These are phyloP conservation scores for Mentha longifolia DNA, from an alignment of 257 asterid genomes.

Conservation along the genomic window DNA sequence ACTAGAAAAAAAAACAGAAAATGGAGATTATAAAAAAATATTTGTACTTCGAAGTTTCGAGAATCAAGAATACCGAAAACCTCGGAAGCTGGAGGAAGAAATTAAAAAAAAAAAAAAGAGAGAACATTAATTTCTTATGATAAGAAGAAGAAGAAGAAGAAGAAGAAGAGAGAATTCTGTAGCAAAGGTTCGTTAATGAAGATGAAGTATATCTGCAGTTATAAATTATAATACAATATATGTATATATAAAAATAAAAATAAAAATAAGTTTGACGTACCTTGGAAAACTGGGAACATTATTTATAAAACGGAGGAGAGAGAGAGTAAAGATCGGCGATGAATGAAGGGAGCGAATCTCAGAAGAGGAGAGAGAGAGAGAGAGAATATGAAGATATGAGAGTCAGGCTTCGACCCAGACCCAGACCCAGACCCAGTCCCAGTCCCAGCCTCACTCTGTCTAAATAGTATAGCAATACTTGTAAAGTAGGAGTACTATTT, in stretches of 20 bases:
- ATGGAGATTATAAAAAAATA: background rate
- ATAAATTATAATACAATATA: background rate
- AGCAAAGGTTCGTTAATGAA: conserved; percentile 1
- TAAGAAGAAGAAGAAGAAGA: background rate
- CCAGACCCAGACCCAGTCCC: too few species aligned
- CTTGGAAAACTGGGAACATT: conserved; percentile 48
- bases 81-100: conserved; percentile 12
- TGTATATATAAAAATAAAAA: background rate
- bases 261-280: conserved; percentile 35
- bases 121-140: background rate
- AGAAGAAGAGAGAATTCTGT: conserved; percentile 9
- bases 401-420: too few species aligned
- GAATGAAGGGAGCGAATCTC: conserved; percentile 54
- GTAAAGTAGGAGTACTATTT: background rate
- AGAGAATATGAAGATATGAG: conserved; percentile 65
- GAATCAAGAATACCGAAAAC: conserved; percentile 13
- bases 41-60: too few species aligned
- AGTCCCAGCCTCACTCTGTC: conserved; percentile 39
- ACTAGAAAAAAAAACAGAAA: conserved; percentile 5
- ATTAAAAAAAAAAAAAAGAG: background rate
- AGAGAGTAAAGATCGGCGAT: conserved; percentile 61
- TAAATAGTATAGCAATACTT: conserved; percentile 11
- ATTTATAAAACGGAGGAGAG: conserved; percentile 39
- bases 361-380: conserved; percentile 47
- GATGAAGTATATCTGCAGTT: conserved; percentile 24